Base-by-base conservation (phyloP, 345 rosid species). In the Eucalyptus coolabah region DNA sequence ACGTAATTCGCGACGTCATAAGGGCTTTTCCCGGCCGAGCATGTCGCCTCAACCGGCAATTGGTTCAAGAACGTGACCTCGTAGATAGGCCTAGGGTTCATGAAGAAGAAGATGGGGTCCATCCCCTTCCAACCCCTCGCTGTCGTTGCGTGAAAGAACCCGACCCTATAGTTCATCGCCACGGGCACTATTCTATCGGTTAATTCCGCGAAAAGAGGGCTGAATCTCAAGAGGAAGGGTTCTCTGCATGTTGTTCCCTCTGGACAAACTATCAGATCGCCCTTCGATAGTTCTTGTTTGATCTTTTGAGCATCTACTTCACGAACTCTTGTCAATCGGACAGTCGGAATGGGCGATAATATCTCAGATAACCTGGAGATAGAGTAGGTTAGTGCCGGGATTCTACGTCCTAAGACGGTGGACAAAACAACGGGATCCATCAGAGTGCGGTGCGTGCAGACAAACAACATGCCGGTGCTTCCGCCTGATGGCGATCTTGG, bases 311-410 rank as follows among this genome's bases (percentile, higher is more conserved):
- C 96, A 45, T 97, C 99, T 3, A 95, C 88, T 23, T 95, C 90
- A 50, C 98, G 95, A 40, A 91, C 94, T 65, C 99, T 91, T 11
- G 99, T 96, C 87, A 97, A 89, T 67, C 97, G 89, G 18, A 97
- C 94, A 3, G 99, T 96, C 17, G 98, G 99, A 50, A 97, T 97
- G 28, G 99, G 99, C 1, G 99, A 96, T 34, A 97, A 37, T 18
- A 97, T 94, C 88, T 96, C 99, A 0, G 99, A 94, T 44, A 97
- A 89, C 67, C 96, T 72, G 5, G 99, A 96, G 88, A 97, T 93
- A 3, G 99, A 96, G 88, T 97, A 97, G 8, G 99, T 97, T 44
- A 97, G 97, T 1, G 98, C 99, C 3, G 99, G 98, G 88, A 97
- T 95, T 91, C 93, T 93, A 7, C 98, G 96, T 40, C 92, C 77